Conservation (phyloP, 768 basidiomycete genomes). For the Xerocomellus intermedius region DNA sequence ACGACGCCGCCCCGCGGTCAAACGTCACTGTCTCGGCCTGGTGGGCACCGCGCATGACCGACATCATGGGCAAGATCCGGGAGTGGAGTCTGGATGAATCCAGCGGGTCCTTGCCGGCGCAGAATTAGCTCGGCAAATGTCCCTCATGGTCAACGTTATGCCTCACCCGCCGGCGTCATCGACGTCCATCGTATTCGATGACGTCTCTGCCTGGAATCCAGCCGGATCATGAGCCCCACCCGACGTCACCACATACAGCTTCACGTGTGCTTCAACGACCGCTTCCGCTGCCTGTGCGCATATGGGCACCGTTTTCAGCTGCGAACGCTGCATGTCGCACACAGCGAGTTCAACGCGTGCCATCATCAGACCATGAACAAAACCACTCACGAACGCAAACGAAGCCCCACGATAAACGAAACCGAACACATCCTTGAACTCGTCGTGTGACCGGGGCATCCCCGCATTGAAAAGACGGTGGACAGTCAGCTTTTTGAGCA, state of each 20-base stretch:
- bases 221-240: background rate
- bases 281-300: constrained; percentile 28
- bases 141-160: background rate
- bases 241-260: constrained; percentile 31
- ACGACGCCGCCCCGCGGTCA: background rate
- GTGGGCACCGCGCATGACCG: background rate
- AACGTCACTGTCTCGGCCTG: constrained; percentile 5
- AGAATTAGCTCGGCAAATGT: background rate
- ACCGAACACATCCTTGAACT: constrained; percentile 42
- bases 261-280: constrained; percentile 37
- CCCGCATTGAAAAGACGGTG: constrained; percentile 33
- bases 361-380: background rate
- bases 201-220: background rate
- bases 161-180: constrained; percentile 12
- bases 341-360: background rate
- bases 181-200: background rate
- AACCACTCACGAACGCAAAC: constrained; percentile 39
- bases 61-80: constrained; percentile 8
- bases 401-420: constrained; percentile 39
- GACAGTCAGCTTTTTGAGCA: constrained; percentile 40
- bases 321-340: constrained; percentile 22
- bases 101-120: background rate
- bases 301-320: constrained; percentile 28
- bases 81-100: background rate
- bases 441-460: constrained; percentile 35